Conservation (phyloP, 192 early-diverging fungal genomes). For the Phlyctochytrium planicorne region DNA sequence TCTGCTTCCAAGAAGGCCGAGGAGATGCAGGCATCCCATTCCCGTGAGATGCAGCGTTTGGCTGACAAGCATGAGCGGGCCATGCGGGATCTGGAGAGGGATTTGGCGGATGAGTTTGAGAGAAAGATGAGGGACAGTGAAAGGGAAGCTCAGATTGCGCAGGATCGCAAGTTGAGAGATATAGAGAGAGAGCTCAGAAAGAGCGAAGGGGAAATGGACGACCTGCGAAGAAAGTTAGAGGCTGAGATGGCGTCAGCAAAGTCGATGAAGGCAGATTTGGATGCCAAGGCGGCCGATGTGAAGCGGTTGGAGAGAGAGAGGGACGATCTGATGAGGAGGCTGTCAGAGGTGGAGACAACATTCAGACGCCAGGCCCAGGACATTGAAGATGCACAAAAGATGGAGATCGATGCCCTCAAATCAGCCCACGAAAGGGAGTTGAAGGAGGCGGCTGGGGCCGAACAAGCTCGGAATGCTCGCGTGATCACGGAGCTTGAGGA, state of each 20-base stretch:
- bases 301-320: neutral
- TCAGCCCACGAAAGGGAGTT: constrained; percentile 3
- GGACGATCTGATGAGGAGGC: neutral
- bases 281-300: neutral
- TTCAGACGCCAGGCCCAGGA: neutral
- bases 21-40: constrained; percentile 15
- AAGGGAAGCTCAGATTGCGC: neutral
- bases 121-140: constrained; percentile 4
- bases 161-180: constrained; percentile 14
- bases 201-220: constrained; percentile 5
- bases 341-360: neutral
- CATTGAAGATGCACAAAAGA: constrained; percentile 10
- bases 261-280: neutral
- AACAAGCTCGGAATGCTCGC: constrained; percentile 4
- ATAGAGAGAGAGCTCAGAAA: constrained; percentile 5
- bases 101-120: constrained; percentile 16
- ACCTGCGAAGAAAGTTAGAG: constrained; percentile 7
- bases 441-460: constrained; percentile 4
- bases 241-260: neutral
- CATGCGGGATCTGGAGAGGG: constrained; percentile 10
- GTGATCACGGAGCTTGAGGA: constrained; percentile 9
- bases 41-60: constrained; percentile 12
- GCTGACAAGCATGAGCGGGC: constrained; percentile 18
- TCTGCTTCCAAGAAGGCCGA: constrained; percentile 12
- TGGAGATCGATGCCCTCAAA: constrained; percentile 18